phyloP scores from a whole-genome alignment of 139 green algal genomes.

The Asterochloris sp. region DNA sequence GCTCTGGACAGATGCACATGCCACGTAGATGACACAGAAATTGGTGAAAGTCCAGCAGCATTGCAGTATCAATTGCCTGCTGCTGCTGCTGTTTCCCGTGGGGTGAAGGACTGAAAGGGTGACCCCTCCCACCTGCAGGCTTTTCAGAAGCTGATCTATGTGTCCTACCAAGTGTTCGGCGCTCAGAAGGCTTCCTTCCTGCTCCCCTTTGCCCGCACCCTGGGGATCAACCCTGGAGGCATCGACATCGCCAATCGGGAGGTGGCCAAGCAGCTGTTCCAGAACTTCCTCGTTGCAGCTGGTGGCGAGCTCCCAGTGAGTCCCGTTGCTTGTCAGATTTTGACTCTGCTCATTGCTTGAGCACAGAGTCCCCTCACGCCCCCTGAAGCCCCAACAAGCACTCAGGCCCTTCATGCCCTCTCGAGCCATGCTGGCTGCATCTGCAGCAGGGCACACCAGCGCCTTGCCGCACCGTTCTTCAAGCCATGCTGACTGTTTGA shows the following conservation, averaged over 20 bases:
- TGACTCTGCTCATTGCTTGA: not conserved
- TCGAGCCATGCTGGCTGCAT: too few species aligned
- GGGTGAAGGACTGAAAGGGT: too few species aligned
- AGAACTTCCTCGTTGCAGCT: conserved; percentile 39
- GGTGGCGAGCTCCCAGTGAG: conserved; percentile 43
- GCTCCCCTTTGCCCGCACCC: conserved; percentile 90
- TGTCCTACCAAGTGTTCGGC: conserved; percentile 83
- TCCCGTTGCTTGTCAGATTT: not conserved
- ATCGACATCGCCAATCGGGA: conserved; percentile 80
- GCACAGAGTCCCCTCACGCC: not conserved
- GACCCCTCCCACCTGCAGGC: not conserved
- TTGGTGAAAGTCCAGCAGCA: too few species aligned
- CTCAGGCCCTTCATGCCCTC: too few species aligned
- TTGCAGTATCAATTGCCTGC: too few species aligned
- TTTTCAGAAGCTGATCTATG: conserved; percentile 93
- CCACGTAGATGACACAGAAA: too few species aligned
- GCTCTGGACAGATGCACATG: too few species aligned
- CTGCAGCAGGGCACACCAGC: too few species aligned
- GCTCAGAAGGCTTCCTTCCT: conserved; percentile 82
- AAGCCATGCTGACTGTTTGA: too few species aligned
- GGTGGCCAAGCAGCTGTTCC: conserved; percentile 77
- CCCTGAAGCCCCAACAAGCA: too few species aligned
- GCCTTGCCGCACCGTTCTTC: too few species aligned
- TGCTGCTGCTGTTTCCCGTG: too few species aligned
- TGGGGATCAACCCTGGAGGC: conserved; percentile 81